A percentile compares a stretch with the other conserved stretches of the same genome.
These are phyloP conservation scores for Crotalaria pallida DNA, from an alignment of 306 rosid genomes.

Conservation along the genomic window DNA sequence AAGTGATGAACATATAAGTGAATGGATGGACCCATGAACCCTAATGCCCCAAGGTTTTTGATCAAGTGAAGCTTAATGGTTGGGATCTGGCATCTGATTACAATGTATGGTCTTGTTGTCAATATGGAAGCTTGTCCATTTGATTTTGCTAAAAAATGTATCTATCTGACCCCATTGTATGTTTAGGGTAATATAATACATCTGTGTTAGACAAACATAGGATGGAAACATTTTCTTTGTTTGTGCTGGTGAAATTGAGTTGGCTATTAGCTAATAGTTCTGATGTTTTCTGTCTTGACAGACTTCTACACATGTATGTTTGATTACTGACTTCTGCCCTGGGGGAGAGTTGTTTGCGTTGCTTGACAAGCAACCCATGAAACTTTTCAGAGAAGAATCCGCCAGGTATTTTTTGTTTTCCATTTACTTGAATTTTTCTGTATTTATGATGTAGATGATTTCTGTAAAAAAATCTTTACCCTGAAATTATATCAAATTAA, in stretches of 20 bases:
- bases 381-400: constrained; percentile 77
- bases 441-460: background rate
- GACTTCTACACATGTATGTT: constrained; percentile 85
- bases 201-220: background rate
- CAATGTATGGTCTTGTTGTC: background rate
- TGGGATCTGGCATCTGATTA: background rate
- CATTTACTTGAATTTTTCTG: background rate
- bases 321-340: constrained; percentile 82
- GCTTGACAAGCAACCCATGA: constrained; percentile 93
- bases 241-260: background rate
- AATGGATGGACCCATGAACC: no score
- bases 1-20: no score
- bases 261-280: background rate
- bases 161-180: background rate
- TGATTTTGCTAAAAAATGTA: background rate
- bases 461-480: background rate
- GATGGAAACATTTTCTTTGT: background rate
- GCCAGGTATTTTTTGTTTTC: constrained; percentile 54
- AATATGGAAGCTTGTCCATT: background rate
- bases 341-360: constrained; percentile 95
- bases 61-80: background rate
- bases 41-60: no score
- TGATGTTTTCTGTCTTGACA: constrained; percentile 41
- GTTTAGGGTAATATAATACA: background rate
- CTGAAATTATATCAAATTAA: no score